Evolutionary conservation across 768 basidiomycete genomes (phyloP), one percentile per base, ranked within the genome.

Genomic region (Rubroboletus satanas): DNA sequence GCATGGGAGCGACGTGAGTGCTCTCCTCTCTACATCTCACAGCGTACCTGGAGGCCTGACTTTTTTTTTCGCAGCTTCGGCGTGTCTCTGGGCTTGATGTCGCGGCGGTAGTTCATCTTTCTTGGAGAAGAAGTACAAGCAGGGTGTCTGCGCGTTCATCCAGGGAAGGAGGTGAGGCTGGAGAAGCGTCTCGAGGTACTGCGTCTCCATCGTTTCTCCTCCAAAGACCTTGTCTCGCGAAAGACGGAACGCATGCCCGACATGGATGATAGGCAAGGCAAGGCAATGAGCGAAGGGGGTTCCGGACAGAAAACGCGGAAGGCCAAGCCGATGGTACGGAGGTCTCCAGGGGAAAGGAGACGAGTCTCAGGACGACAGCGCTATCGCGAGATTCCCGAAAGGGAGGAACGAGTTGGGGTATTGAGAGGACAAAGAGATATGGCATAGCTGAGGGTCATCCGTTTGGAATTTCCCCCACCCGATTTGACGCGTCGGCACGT

Each of bases 121-220:
- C 43, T 59, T 61, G 10, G 73, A 75, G 55, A 66, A 75, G 18
- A 75, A 33, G 38, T 76, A 75, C 32, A 76, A 37, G 11, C 75
- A 58, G 0, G 72, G 74, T 12, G 74, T 74, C 11, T 51, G 46
- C 29, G 29, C 10, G 17, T 51, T 55, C 60, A 62, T 68, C 72
- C 74, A 73, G 1, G 71, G 71, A 5, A 75, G 53, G 28, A 75
- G 36, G 6, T 23, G 45, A 2, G 68, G 67, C 10, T 61, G 47
- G 21, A 64, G 54, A 26, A 69, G 58, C 7, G 21, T 18, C 32
- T 49, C 59, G 47, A 55, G 12, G 42, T 48, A 57, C 39, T 33
- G 54, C 35, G 44, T 43, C 10, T 26, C 5, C 44, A 44, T 21
- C 2, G 52, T 52, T 18, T 64, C 57, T 4, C 55, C 39, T 18